Conservation (phyloP, 2,329 filamentous ascomycete genomes). For the Plectosphaerella sp. region DNA sequence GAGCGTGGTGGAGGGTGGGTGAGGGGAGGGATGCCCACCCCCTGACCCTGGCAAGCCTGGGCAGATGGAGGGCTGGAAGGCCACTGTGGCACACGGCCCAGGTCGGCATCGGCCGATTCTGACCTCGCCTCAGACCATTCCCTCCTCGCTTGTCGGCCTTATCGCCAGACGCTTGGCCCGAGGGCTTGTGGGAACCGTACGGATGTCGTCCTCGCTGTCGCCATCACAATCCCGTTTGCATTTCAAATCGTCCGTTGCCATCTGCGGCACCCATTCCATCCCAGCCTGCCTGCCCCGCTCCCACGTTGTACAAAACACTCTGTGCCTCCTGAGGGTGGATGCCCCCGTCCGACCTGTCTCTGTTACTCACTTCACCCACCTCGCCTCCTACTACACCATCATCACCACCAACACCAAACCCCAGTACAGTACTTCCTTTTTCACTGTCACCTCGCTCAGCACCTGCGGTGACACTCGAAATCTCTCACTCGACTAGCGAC, state of each 20-base stretch:
- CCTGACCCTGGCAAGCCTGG: no score
- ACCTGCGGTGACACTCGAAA: no score
- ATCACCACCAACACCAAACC: background rate
- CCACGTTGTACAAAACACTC: background rate
- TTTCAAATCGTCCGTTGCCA: slow-evolving; percentile 10
- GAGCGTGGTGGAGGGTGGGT: no score
- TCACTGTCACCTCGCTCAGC: background rate
- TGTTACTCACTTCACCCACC: no score
- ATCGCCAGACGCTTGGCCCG: slow-evolving; percentile 22
- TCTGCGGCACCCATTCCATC: background rate
- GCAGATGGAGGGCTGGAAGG: background rate
- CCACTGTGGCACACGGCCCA: slow-evolving; percentile 1
- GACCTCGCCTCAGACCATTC: slow-evolving; percentile 28
- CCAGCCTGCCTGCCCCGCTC: background rate
- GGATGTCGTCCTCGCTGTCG: slow-evolving; percentile 1
- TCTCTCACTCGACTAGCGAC: no score
- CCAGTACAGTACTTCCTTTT: background rate
- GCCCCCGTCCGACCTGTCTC: no score
- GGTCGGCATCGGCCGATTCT: slow-evolving; percentile 28
- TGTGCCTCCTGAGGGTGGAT: no score
- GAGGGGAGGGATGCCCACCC: background rate
- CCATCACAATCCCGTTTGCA: slow-evolving; percentile 11
- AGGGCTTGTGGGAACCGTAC: slow-evolving; percentile 4
- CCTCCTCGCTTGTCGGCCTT: slow-evolving; percentile 27
- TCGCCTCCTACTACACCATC: background rate